phyloP scores from a whole-genome alignment of 1,139 yeast genomes.

The Meyerozyma carpophila region DNA sequence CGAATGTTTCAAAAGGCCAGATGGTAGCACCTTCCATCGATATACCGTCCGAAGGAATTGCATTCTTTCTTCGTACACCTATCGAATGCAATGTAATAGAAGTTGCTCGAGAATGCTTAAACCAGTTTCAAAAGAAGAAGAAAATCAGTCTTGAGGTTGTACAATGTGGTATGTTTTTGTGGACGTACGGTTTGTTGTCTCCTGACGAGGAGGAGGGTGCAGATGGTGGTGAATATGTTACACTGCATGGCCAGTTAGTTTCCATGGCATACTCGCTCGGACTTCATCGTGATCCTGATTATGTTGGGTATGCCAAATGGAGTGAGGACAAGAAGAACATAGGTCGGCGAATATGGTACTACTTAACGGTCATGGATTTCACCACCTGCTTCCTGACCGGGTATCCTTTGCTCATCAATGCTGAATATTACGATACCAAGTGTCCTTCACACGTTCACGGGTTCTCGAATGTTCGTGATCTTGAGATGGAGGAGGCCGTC shows the following conservation, averaged over 20 bases:
- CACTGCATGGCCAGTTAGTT: background rate
- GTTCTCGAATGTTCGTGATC: background rate
- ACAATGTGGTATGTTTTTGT: slow-evolving; percentile 1
- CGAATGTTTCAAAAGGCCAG: background rate
- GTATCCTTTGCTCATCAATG: background rate
- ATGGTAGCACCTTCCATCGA: background rate
- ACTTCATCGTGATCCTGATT: slow-evolving; percentile 2
- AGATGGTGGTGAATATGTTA: slow-evolving; percentile 2
- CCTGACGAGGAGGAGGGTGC: slow-evolving; percentile 3
- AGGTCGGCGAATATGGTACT: slow-evolving; percentile 1
- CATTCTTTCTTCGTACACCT: background rate
- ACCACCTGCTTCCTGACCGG: slow-evolving; percentile 2
- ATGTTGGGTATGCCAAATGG: background rate
- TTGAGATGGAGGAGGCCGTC: slow-evolving; percentile 1
- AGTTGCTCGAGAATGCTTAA: slow-evolving; percentile 1
- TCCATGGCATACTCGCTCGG: slow-evolving; percentile 2
- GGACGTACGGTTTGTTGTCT: slow-evolving; percentile 2
- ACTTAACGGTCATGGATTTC: background rate
- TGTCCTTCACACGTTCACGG: slow-evolving; percentile 2
- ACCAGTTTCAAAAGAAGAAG: background rate
- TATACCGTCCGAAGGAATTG: background rate
- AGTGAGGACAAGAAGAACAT: background rate
- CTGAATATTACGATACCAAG: slow-evolving; percentile 1
- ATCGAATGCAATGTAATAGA: background rate
- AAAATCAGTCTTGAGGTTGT: slow-evolving; percentile 1